Evolutionary conservation across 306 rosid species (phyloP).

Genomic region (Lathyrus oleraceus): DNA sequence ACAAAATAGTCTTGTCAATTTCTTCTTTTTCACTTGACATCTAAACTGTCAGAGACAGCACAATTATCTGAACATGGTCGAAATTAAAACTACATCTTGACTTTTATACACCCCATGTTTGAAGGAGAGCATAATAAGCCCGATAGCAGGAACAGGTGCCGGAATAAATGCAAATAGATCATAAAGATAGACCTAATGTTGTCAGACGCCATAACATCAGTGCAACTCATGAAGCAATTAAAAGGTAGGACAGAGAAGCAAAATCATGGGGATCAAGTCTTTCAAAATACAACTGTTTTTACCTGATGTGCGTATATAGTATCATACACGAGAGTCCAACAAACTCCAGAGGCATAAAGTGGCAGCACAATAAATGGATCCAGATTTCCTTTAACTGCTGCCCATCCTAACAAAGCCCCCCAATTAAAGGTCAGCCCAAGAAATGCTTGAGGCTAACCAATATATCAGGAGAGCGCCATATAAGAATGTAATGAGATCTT

Average conservation of each 20-base stretch:
- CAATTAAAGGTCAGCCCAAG: conserved; percentile 90
- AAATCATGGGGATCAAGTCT: conserved; percentile 11
- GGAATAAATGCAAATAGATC: conserved; percentile 14
- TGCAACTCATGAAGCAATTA: conserved; percentile 3
- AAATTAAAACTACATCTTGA: conserved; percentile 13
- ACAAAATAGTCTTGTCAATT: conserved; percentile 5
- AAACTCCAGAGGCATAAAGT: conserved; percentile 78
- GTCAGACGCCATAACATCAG: background rate
- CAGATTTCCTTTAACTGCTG: conserved; percentile 76
- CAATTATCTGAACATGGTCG: conserved; percentile 23
- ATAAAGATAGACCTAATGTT: conserved; percentile 7
- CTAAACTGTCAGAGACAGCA: background rate
- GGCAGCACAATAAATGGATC: conserved; percentile 84
- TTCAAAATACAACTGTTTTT: conserved; percentile 26
- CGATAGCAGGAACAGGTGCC: conserved; percentile 3
- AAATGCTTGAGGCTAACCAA: conserved; percentile 89
- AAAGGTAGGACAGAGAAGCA: background rate
- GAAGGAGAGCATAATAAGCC: background rate
- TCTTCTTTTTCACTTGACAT: conserved; percentile 19
- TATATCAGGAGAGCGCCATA: conserved; percentile 29
- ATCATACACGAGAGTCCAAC: conserved; percentile 94
- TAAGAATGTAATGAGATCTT: conserved; percentile 31
- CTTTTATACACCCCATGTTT: conserved; percentile 4
- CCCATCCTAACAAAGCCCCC: conserved; percentile 98
- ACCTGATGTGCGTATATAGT: conserved; percentile 99